phyloP scores from a whole-genome alignment of 2,329 filamentous ascomycete species.

The Fusarium oligoseptatum region DNA sequence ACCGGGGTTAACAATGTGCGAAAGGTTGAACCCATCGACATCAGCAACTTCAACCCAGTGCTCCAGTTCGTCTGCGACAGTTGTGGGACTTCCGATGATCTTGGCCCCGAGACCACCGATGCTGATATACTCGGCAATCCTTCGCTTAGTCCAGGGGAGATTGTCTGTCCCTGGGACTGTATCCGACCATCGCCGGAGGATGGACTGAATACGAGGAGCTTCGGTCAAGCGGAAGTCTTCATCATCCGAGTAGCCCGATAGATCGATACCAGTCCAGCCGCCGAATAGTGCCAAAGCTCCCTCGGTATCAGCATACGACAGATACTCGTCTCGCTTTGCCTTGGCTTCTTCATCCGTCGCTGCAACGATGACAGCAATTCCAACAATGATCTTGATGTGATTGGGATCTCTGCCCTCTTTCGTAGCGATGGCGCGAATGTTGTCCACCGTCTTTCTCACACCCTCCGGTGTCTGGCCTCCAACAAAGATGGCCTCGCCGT shows the following conservation, averaged over 20 bases:
- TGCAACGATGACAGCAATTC: neutral
- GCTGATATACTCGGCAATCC: slow-evolving; percentile 67
- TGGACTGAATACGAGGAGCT: neutral
- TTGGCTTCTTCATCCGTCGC: slow-evolving; percentile 2
- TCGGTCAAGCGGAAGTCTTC: neutral
- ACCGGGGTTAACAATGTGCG: neutral
- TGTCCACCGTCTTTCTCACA: slow-evolving; percentile 3
- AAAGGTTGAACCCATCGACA: neutral
- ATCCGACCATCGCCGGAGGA: neutral
- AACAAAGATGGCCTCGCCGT: neutral
- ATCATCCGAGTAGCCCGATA: neutral
- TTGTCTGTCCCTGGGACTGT: slow-evolving; percentile 43
- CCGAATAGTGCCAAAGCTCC: neutral
- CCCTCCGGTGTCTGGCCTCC: neutral
- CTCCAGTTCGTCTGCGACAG: neutral
- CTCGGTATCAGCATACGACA: slow-evolving; percentile 1
- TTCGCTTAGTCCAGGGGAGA: slow-evolving; percentile 66
- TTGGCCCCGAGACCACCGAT: slow-evolving; percentile 56
- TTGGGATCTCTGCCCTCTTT: slow-evolving; percentile 5
- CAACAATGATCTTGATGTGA: slow-evolving; percentile 7
- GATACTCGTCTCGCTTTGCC: neutral
- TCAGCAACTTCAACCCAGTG: neutral
- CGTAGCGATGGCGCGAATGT: neutral
- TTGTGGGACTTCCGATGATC: slow-evolving; percentile 25
- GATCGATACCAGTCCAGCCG: neutral